phyloP scores from a whole-genome alignment of 2,329 filamentous ascomycete genomes.

The Rhexocercosporidium sp. region DNA sequence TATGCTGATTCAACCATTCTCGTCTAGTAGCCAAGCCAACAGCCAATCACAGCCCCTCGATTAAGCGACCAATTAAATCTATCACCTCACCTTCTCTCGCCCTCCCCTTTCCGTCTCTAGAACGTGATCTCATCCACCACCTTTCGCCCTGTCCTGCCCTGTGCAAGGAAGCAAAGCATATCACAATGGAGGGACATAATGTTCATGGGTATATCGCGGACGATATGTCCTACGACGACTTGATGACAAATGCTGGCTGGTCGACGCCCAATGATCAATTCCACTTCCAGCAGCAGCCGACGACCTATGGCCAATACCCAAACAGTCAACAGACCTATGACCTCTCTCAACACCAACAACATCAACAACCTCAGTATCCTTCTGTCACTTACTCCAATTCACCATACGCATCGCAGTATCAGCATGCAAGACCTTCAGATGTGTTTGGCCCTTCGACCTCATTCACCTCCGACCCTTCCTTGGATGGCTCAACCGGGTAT shows the following conservation, averaged over 20 bases:
- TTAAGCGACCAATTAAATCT: constrained; percentile 19
- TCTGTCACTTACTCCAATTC: constrained; percentile 35
- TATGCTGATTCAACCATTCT: constrained; percentile 37
- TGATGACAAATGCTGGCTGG: constrained; percentile 37
- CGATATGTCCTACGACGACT: constrained; percentile 38
- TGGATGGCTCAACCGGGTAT: constrained; percentile 33
- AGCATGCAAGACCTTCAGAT: constrained; percentile 35
- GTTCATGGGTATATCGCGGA: constrained; percentile 36
- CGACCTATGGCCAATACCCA: constrained; percentile 34
- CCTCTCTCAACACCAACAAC: constrained; percentile 19
- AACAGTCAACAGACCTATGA: constrained; percentile 31
- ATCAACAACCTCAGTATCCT: constrained; percentile 36
- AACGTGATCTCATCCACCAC: background rate
- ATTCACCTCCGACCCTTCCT: constrained; percentile 34
- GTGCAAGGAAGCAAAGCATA: background rate
- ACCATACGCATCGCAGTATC: constrained; percentile 38
- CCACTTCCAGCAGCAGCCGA: constrained; percentile 27
- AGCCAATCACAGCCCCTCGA: background rate
- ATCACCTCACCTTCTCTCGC: constrained; percentile 22
- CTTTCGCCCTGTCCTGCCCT: background rate
- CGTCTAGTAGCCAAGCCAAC: constrained; percentile 38
- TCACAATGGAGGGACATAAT: constrained; percentile 39
- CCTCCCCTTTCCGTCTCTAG: background rate
- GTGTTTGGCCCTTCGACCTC: constrained; percentile 32
- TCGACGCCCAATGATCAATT: constrained; percentile 31